phyloP scores from a whole-genome alignment of 208 protist species.

The Leishmania tropica region DNA sequence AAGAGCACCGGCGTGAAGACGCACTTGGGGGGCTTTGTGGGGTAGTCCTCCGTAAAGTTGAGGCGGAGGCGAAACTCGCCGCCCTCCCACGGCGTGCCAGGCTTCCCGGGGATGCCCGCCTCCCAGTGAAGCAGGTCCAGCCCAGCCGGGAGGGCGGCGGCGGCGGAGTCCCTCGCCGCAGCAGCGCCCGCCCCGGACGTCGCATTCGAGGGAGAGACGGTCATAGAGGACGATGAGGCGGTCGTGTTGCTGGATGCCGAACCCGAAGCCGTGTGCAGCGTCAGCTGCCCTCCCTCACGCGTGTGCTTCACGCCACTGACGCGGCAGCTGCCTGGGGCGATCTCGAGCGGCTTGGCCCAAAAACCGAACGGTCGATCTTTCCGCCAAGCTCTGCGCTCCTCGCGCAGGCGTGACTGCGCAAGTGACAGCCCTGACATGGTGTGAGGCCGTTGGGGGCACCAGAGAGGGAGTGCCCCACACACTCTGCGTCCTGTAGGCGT shows the following conservation, averaged over 20 bases:
- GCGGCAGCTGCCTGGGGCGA: conserved; percentile 6
- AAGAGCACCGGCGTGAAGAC: conserved; percentile 97
- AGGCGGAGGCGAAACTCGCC: conserved; percentile 95
- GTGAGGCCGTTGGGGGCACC: neutral
- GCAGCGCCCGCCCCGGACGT: neutral
- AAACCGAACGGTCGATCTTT: conserved; percentile 89
- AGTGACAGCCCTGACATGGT: conserved; percentile 78
- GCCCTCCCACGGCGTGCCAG: conserved; percentile 96
- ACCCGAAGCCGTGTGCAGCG: neutral
- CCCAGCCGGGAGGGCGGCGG: conserved; percentile 45
- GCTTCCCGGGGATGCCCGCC: conserved; percentile 97
- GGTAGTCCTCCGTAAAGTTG: conserved; percentile 98
- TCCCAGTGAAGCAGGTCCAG: conserved; percentile 97
- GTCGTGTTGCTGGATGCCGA: conserved; percentile 6
- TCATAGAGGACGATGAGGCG: conserved; percentile 10
- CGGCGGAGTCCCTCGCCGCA: neutral
- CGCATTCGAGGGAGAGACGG: neutral
- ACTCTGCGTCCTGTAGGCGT: neutral
- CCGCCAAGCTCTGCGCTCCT: conserved; percentile 89
- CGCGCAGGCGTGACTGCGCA: conserved; percentile 78
- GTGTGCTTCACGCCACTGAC: conserved; percentile 11
- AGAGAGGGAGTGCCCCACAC: neutral
- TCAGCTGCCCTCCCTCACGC: conserved; percentile 16
- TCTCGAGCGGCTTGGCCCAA: conserved; percentile 77
- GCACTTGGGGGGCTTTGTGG: conserved; percentile 98